phyloP scores from a whole-genome alignment of 345 rosid species.

The Populus pruinosa region DNA sequence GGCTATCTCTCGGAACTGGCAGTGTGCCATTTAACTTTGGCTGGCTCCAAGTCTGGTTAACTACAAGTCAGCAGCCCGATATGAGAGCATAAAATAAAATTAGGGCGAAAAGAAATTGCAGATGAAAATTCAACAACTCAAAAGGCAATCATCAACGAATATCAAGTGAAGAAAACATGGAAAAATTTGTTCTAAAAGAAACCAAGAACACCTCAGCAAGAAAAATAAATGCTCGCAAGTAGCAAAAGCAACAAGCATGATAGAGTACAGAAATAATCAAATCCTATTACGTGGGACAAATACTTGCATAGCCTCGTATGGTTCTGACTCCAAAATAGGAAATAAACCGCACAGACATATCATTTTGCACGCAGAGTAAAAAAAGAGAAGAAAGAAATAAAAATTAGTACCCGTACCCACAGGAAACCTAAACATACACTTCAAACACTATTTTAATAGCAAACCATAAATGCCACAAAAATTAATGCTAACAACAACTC shows the following conservation, averaged over 20 bases:
- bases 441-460: not conserved
- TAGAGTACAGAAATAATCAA: not conserved
- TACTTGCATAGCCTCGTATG: not conserved
- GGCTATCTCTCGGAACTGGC: slow-evolving; percentile 92
- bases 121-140: not conserved
- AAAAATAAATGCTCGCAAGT: slow-evolving; percentile 5
- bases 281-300: not conserved
- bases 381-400: not conserved
- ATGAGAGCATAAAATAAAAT: slow-evolving; percentile 5
- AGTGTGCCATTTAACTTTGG: slow-evolving; percentile 66
- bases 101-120: not conserved
- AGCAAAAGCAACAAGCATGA: not conserved
- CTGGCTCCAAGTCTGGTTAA: slow-evolving; percentile 75
- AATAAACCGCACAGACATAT: not conserved
- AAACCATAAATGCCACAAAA: slow-evolving; percentile 11
- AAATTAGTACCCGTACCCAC: slow-evolving; percentile 4
- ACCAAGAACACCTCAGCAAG: not conserved
- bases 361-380: slow-evolving; percentile 1
- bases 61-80: slow-evolving; percentile 40
- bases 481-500: slow-evolving; percentile 14
- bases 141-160: not conserved
- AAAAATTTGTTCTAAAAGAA: not conserved
- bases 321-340: slow-evolving; percentile 1
- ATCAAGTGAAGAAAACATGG: not conserved
- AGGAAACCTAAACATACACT: not conserved